These are phyloP conservation scores for Didymella exigua DNA, from an alignment of 2,329 filamentous ascomycete species.

Conservation along the genomic window DNA sequence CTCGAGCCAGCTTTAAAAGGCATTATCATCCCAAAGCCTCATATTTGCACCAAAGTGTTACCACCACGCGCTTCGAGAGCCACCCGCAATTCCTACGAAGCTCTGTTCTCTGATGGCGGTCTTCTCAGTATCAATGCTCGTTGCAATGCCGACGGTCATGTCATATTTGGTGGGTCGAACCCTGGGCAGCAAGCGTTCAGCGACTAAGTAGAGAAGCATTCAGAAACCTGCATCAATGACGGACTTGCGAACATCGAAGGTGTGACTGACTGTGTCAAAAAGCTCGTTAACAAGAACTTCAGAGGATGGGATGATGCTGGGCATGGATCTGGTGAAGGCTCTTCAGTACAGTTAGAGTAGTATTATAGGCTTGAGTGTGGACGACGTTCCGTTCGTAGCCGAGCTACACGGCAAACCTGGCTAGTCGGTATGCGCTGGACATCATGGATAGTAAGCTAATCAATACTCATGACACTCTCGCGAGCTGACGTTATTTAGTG, in stretches of 20 bases:
- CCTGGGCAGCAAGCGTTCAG: slow-evolving; percentile 40
- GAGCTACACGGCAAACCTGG: slow-evolving; percentile 29
- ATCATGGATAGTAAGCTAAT: slow-evolving; percentile 36
- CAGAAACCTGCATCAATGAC: slow-evolving; percentile 39
- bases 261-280: slow-evolving; percentile 33
- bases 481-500: slow-evolving; percentile 21
- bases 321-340: slow-evolving; percentile 37
- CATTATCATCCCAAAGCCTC: slow-evolving; percentile 36
- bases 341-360: slow-evolving; percentile 42
- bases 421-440: slow-evolving; percentile 37
- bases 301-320: slow-evolving; percentile 30
- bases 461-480: not conserved
- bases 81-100: slow-evolving; percentile 41
- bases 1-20: slow-evolving; percentile 28
- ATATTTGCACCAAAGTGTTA: slow-evolving; percentile 35
- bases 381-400: slow-evolving; percentile 36
- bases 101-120: slow-evolving; percentile 36
- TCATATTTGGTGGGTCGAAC: slow-evolving; percentile 44
- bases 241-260: slow-evolving; percentile 30
- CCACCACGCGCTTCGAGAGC: slow-evolving; percentile 27
- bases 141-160: slow-evolving; percentile 35
- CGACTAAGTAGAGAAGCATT: slow-evolving; percentile 36
- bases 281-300: slow-evolving; percentile 34
- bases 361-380: slow-evolving; percentile 33
- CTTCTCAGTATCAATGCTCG: slow-evolving; percentile 45